phyloP scores from a whole-genome alignment of 345 rosid species.

The Corchorus capsularis region DNA sequence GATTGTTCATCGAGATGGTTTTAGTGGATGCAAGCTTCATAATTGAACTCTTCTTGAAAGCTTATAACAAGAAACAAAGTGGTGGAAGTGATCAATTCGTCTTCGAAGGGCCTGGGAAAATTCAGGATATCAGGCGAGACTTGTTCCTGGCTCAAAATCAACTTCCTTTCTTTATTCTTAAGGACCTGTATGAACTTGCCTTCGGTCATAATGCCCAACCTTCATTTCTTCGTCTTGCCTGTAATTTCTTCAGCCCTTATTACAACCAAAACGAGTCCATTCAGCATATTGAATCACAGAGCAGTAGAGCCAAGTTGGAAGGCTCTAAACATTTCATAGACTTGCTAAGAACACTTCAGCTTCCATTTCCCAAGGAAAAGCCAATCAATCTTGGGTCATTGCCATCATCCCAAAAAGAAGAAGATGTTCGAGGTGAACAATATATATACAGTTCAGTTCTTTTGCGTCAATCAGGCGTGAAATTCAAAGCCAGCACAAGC shows the following conservation, averaged over 20 bases:
- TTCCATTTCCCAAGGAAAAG: neutral
- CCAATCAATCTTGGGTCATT: neutral
- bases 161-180: neutral
- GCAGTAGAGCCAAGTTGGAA: neutral
- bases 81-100: neutral
- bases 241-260: neutral
- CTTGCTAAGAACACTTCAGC: neutral
- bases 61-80: neutral
- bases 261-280: neutral
- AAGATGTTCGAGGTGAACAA: no score
- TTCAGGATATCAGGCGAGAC: neutral
- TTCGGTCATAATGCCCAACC: neutral
- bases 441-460: neutral
- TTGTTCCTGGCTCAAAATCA: neutral
- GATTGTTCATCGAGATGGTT: neutral
- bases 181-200: neutral
- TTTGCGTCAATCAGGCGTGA: no score
- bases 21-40: conserved; percentile 4
- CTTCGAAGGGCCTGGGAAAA: neutral
- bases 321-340: neutral
- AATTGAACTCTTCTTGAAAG: conserved; percentile 12
- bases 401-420: neutral
- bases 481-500: neutral
- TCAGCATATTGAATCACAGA: no score
- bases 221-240: neutral